Base-by-base conservation (phyloP, 805 yeast genomes). In the Cyberlindnera maritima region DNA sequence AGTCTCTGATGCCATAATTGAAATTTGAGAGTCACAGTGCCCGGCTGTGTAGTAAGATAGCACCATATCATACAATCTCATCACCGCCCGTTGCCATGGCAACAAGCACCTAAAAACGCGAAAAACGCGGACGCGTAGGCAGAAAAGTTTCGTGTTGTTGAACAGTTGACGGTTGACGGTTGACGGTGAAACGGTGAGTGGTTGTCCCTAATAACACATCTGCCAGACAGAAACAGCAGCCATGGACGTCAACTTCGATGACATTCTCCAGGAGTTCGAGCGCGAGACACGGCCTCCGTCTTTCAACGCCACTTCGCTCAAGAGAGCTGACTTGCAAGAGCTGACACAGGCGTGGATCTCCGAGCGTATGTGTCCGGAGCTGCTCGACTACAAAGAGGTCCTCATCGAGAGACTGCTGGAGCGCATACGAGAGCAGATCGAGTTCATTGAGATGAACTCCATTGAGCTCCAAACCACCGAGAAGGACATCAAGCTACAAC, bases 341-440 rank as follows among this genome's bases (percentile, higher is more conserved):
- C 68, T 91, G 37, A 72, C 78, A 19, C 74, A 72, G 25, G 80
- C 81, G 2, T 92, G 96, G 97, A 68, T 85, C 26, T 78, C 85
- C 43, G 99, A 94, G 62, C 74, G 96, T 45, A 81, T 81, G 74
- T 72, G 94, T 1, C 98, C 97, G 0, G 96, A 88, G 48, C 66
- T 94, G n/a, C 68, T 92, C 38, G 87, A 84, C 2, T 92, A 85
- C 61, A 82, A 88, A 49, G 74, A 74, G 14, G 71, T 66, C 3
- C 68, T 90, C 32, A 64, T 94, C 57, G 75, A 75, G 4, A 64
- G 81, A 32, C 74, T 87, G 19, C 63, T 88, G 47, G 66, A 64
- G 1, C 74, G 87, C 52, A 69, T 91, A 25, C 78, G 85, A 45
- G 70, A 70, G 39, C 91, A 88, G 64, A 80, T 89, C 47, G 95